phyloP scores from a whole-genome alignment of 768 basidiomycete species.

The Rhizopogon rudus region DNA sequence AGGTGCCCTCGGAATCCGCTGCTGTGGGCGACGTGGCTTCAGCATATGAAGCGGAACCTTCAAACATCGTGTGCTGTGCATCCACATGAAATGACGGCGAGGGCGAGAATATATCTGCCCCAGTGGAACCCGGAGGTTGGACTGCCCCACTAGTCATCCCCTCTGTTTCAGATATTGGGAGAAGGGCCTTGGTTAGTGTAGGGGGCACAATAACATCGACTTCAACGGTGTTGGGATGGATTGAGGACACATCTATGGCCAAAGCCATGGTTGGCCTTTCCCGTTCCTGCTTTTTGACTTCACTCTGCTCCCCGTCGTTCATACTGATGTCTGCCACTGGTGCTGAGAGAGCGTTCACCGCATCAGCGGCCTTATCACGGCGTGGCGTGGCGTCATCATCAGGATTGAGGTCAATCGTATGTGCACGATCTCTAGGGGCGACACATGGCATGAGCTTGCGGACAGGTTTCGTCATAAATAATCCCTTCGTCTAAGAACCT shows the following conservation, averaged over 20 bases:
- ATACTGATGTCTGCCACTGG: constrained; percentile 11
- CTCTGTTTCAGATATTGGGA: constrained; percentile 67
- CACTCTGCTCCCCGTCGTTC: constrained; percentile 7
- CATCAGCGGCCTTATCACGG: neutral
- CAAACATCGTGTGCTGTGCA: neutral
- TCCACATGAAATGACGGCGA: neutral
- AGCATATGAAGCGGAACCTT: constrained; percentile 11
- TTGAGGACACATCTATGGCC: constrained; percentile 1
- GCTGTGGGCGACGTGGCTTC: neutral
- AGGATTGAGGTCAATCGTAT: constrained; percentile 32
- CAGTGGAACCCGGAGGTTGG: constrained; percentile 78
- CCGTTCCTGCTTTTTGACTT: constrained; percentile 26
- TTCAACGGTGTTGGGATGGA: constrained; percentile 12
- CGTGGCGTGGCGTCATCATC: neutral
- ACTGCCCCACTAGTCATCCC: constrained; percentile 85
- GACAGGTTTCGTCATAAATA: constrained; percentile 47
- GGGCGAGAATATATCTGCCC: constrained; percentile 12
- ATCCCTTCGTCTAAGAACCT: constrained; percentile 32
- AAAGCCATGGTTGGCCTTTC: constrained; percentile 19
- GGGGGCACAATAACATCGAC: constrained; percentile 31
- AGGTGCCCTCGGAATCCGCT: constrained; percentile 16
- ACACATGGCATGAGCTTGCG: constrained; percentile 54
- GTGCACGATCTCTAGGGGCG: constrained; percentile 35
- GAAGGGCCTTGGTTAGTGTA: constrained; percentile 33
- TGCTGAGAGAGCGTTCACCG: constrained; percentile 9